Percentiles rank a stretch among this genome's conserved stretches.
Conservation (phyloP, 805 yeast genomes). For the Sugiyamaella marilandica region DNA sequence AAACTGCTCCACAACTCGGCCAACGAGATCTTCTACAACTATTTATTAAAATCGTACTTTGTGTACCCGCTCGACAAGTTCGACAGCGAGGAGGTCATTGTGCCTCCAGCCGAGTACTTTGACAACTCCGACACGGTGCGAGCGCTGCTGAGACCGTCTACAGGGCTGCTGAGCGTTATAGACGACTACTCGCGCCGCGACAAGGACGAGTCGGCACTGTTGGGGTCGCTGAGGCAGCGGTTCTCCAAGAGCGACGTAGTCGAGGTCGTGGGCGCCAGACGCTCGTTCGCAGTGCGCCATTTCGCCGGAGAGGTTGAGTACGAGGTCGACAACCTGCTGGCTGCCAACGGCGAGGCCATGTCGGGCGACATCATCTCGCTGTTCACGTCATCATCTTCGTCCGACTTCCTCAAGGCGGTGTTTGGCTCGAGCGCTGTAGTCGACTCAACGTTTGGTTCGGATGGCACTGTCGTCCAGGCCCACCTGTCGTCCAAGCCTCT, state of each 20-base stretch:
- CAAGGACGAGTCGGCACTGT: conserved; percentile 30
- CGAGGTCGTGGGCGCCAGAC: conserved; percentile 30
- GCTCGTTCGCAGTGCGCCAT: conserved; percentile 49
- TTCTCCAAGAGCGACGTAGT: conserved; percentile 30
- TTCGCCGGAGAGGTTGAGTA: conserved; percentile 58
- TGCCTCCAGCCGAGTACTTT: conserved; percentile 52
- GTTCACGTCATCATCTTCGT: conserved; percentile 36
- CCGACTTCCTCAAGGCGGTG: conserved; percentile 33
- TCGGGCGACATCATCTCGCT: conserved; percentile 38
- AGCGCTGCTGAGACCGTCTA: conserved; percentile 42
- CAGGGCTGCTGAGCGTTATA: conserved; percentile 35
- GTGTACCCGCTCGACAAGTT: conserved; percentile 36
- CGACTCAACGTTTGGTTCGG: conserved; percentile 31
- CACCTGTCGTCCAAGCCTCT: conserved; percentile 38
- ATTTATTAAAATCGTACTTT: conserved; percentile 35
- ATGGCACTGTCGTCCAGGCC: conserved; percentile 35
- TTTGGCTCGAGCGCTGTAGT: conserved; percentile 36
- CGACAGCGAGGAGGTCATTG: conserved; percentile 39
- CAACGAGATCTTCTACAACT: conserved; percentile 38
- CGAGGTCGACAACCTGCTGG: conserved; percentile 46
- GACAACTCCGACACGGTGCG: conserved; percentile 54
- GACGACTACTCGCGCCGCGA: conserved; percentile 37
- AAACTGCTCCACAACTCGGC: conserved; percentile 39
- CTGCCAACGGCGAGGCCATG: conserved; percentile 48
- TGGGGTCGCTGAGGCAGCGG: conserved; percentile 31